Percentiles rank a stretch among this genome's conserved stretches.
Evolutionary conservation across 2,329 filamentous ascomycete genomes (phyloP).

Genomic region (Exophiala sp.): DNA sequence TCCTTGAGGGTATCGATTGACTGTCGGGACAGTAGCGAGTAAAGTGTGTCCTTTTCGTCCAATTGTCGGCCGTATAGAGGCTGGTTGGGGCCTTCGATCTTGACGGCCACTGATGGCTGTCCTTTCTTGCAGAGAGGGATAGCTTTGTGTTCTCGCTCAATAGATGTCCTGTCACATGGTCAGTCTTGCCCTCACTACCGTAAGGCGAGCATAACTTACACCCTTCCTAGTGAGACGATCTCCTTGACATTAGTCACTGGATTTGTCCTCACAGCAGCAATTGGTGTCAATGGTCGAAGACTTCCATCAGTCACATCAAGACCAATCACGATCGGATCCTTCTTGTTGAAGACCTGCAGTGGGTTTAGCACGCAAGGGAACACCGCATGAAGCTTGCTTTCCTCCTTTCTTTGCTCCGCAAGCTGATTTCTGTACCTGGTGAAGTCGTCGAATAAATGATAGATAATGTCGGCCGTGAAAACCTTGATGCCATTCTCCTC

Average conservation of each 20-base stretch:
- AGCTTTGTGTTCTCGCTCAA: slow-evolving; percentile 97
- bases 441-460: slow-evolving; percentile 95
- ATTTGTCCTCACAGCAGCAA: slow-evolving; percentile 82
- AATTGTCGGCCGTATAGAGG: slow-evolving; percentile 92
- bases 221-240: slow-evolving; percentile 79
- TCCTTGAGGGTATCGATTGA: slow-evolving; percentile 96
- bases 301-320: slow-evolving; percentile 92
- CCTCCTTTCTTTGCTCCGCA: slow-evolving; percentile 89
- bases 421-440: slow-evolving; percentile 89
- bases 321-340: slow-evolving; percentile 87
- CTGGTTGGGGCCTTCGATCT: slow-evolving; percentile 92
- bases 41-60: slow-evolving; percentile 84
- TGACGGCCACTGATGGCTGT: slow-evolving; percentile 94
- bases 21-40: slow-evolving; percentile 79
- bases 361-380: slow-evolving; percentile 91
- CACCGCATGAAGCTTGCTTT: slow-evolving; percentile 90
- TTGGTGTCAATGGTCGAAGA: slow-evolving; percentile 80
- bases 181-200: slow-evolving; percentile 20
- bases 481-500: slow-evolving; percentile 95
- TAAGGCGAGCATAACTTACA: slow-evolving; percentile 60
- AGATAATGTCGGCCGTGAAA: slow-evolving; percentile 98
- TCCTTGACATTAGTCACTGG: slow-evolving; percentile 76
- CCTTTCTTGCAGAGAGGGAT: slow-evolving; percentile 90
- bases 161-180: slow-evolving; percentile 66
- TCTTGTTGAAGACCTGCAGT: slow-evolving; percentile 98